Evolutionary conservation across 768 basidiomycete genomes (phyloP).

Genomic region (Krasilnikovozyma curviuscula): DNA sequence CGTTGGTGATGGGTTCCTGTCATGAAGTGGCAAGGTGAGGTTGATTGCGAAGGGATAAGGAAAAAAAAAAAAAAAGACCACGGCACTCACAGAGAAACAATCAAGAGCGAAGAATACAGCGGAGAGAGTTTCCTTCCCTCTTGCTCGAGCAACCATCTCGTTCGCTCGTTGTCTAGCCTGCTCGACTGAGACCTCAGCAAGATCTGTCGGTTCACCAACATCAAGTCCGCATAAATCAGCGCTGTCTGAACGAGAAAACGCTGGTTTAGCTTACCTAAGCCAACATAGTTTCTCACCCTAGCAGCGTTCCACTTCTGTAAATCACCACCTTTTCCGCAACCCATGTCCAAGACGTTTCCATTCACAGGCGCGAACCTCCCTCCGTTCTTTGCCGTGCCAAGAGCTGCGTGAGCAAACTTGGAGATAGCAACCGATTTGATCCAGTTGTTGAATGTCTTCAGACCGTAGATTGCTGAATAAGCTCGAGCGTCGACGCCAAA

Average conservation of each 20-base stretch:
- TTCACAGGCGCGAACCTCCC: constrained; percentile 16
- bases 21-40: neutral
- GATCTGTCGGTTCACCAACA: neutral
- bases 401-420: constrained; percentile 58
- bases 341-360: constrained; percentile 84
- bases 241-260: neutral
- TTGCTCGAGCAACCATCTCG: constrained; percentile 24
- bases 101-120: constrained; percentile 72
- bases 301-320: constrained; percentile 88
- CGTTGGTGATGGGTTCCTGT: constrained; percentile 44
- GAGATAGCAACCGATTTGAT: constrained; percentile 92
- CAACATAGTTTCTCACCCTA: constrained; percentile 54
- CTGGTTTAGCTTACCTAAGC: constrained; percentile 51
- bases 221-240: neutral
- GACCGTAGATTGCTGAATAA: constrained; percentile 83
- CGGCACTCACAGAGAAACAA: constrained; percentile 46
- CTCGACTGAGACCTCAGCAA: constrained; percentile 59
- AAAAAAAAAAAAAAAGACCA: neutral
- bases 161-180: constrained; percentile 63
- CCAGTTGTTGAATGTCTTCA: constrained; percentile 99
- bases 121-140: constrained; percentile 34
- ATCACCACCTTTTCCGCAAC: constrained; percentile 98
- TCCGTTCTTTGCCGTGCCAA: constrained; percentile 28
- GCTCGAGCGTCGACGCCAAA: constrained; percentile 66
- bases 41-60: neutral